Conservation (phyloP, 2,329 filamentous ascomycete genomes). For the Sclerotinia nivalis region DNA sequence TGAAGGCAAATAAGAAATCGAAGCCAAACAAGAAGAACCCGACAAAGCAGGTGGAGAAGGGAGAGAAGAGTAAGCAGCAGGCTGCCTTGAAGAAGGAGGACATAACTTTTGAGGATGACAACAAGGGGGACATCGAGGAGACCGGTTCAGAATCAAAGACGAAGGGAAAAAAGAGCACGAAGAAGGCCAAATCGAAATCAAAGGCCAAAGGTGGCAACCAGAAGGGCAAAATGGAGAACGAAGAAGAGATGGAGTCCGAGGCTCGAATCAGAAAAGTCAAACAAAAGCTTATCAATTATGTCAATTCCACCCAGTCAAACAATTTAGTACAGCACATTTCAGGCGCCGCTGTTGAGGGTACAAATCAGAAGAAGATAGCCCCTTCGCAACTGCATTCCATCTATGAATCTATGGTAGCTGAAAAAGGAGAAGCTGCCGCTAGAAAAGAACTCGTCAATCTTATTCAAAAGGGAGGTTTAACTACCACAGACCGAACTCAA, state of each 20-base stretch:
- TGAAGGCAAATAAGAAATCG: neutral
- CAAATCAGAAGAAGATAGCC: neutral
- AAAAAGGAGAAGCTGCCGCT: conserved; percentile 15
- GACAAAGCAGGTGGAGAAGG: neutral
- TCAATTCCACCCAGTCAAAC: conserved; percentile 1
- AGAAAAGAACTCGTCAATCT: conserved; percentile 18
- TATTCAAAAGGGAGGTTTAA: conserved; percentile 23
- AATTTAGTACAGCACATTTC: neutral
- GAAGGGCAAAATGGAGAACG: neutral
- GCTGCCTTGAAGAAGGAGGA: neutral
- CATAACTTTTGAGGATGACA: neutral
- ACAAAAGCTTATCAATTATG: conserved; percentile 13
- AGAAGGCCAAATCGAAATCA: neutral
- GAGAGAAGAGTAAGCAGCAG: neutral
- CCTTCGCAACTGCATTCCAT: conserved; percentile 21
- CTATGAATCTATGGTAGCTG: conserved; percentile 20
- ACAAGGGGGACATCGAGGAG: neutral
- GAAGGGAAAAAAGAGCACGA: neutral
- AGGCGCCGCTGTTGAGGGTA: neutral
- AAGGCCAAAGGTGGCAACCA: neutral
- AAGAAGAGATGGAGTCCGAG: conserved; percentile 7
- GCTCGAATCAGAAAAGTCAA: conserved; percentile 20
- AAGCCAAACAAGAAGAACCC: neutral
- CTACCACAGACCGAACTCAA: conserved; percentile 18
- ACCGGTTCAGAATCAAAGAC: neutral